These are phyloP conservation scores for Puccinia horiana DNA, from an alignment of 1,284 basidiomycete genomes.

Conservation along the genomic window DNA sequence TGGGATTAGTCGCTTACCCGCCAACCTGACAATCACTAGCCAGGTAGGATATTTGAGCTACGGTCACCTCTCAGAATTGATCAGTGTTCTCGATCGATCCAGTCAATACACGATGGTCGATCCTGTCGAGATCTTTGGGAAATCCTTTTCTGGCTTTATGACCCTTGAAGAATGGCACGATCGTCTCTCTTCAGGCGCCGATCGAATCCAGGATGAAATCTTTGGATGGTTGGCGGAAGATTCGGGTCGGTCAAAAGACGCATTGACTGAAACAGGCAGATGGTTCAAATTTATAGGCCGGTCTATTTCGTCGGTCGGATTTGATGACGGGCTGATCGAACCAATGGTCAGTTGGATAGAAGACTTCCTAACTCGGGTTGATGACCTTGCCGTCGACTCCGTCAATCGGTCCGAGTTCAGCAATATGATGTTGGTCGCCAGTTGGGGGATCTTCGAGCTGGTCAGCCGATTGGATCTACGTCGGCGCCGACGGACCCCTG, in stretches of 20 bases:
- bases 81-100: neutral
- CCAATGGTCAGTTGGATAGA: slow-evolving; percentile 13
- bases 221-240: slow-evolving; percentile 22
- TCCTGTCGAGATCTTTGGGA: slow-evolving; percentile 18
- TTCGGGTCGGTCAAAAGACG: slow-evolving; percentile 13
- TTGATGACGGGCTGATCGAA: neutral
- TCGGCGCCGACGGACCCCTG: neutral
- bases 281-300: slow-evolving; percentile 37
- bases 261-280: slow-evolving; percentile 1
- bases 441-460: slow-evolving; percentile 45
- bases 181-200: neutral
- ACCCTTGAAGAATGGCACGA: slow-evolving; percentile 23
- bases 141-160: slow-evolving; percentile 4
- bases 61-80: slow-evolving; percentile 28
- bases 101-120: slow-evolving; percentile 15
- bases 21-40: slow-evolving; percentile 18
- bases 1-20: slow-evolving; percentile 4
- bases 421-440: slow-evolving; percentile 19
- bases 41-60: slow-evolving; percentile 21
- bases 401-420: slow-evolving; percentile 47
- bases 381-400: slow-evolving; percentile 37
- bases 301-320: neutral
- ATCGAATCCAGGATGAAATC: slow-evolving; percentile 41
- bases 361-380: slow-evolving; percentile 24
- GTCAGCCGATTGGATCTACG: slow-evolving; percentile 5